Evolutionary conservation across 1,139 yeast species (phyloP).

Genomic region (Zygoascus sp.): DNA sequence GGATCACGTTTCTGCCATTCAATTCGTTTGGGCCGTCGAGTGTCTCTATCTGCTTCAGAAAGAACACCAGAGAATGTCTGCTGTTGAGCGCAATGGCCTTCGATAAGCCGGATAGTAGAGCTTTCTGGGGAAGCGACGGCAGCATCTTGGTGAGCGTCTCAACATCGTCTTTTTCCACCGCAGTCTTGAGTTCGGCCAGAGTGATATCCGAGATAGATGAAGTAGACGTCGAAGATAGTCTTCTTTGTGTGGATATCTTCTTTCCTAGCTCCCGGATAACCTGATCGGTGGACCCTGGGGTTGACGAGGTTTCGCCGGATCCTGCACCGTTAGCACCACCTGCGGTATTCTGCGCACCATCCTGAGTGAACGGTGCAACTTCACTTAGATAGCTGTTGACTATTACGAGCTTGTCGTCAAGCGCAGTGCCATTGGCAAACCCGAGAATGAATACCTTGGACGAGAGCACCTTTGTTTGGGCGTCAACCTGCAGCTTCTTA

Average conservation of each 20-base stretch:
- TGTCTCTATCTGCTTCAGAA: constrained; percentile 47
- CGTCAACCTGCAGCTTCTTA: constrained; percentile 70
- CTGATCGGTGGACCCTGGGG: constrained; percentile 12
- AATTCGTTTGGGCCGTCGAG: constrained; percentile 67
- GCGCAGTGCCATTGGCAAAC: constrained; percentile 61
- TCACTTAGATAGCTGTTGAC: constrained; percentile 54
- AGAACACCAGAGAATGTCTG: constrained; percentile 49
- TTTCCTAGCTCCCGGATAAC: constrained; percentile 14
- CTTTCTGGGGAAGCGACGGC: constrained; percentile 34
- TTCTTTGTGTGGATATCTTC: constrained; percentile 14
- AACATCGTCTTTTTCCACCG: constrained; percentile 29
- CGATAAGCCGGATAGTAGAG: constrained; percentile 53
- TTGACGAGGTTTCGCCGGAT: too few relatives aligned
- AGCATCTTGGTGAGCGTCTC: constrained; percentile 13
- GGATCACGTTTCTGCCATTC: constrained; percentile 78
- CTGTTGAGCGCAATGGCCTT: constrained; percentile 56
- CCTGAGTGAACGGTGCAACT: constrained; percentile 38
- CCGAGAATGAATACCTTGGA: constrained; percentile 72
- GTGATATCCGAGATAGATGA: constrained; percentile 19
- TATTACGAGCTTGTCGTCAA: constrained; percentile 49
- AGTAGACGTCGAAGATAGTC: constrained; percentile 13
- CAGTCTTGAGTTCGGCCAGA: constrained; percentile 21
- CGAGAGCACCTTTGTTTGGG: constrained; percentile 61
- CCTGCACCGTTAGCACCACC: background rate
- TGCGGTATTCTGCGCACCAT: background rate